Evolutionary conservation across 2,329 filamentous ascomycete genomes (phyloP), one percentile per base, ranked within the genome.

Genomic region (Tolypocladium guangdongense): DNA sequence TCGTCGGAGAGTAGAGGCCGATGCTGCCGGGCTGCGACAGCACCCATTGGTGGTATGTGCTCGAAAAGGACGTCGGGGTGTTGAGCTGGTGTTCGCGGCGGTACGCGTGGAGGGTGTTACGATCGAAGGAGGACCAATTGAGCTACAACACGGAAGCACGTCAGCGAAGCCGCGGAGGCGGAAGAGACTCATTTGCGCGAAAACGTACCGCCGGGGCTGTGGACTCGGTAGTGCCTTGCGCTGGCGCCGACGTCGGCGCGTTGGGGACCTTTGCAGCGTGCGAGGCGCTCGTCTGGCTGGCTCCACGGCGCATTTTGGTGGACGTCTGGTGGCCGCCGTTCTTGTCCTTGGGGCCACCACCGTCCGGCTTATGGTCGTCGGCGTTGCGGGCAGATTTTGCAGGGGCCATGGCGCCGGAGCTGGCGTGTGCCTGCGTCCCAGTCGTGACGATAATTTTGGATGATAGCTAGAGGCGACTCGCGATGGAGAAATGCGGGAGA

Each of bases 1-100:
- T 90, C 27, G 87, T 90, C 7, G 88, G 87, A 18, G 86, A 90
- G 68, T 84, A 80, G 55, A 80, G 72, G 36, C 87, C 88, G 60
- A 91, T 83, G 66, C 82, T 78, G 60, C 76, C 71, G 62, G 82
- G 74, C 70, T 78, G 75, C 7, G 80, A 78, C 43, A 87, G 74
- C 14, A 86, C 74, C 67, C 78, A 78, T 61, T 82, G 76, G 62
- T 82, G 79, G 67, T 82, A 84, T 45, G 79, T 76, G 61, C 76
- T 81, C 53, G 75, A 78, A 70, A 89, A 92, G 55, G 86, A 80
- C 38, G 84, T 81, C 14, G 88, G 85, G 0, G 83, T 84, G 63
- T 81, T 78, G 63, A 93, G 77, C 55, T 80, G 80, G 73, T 91
- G 84, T 59, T 86, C 79, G 65, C 86, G 81, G 58, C 87, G 82